Conservation (phyloP, 2,329 filamentous ascomycete genomes). For the Magnaporthales sp. region DNA sequence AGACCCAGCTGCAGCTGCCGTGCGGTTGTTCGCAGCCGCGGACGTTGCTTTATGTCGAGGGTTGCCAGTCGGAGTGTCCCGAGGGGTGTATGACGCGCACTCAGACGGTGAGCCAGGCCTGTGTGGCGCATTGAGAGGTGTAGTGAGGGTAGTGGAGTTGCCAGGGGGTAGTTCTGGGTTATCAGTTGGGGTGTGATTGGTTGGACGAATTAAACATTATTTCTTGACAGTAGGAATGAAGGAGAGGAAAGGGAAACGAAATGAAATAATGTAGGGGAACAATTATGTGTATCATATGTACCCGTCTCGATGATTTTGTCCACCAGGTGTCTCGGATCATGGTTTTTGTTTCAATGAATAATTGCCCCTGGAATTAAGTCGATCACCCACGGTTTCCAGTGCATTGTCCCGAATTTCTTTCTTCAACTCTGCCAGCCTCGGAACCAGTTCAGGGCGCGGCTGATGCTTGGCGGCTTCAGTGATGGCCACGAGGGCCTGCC, state of each 20-base stretch:
- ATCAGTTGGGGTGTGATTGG: too few relatives aligned
- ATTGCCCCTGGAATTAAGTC: background rate
- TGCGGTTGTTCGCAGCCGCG: constrained; percentile 23
- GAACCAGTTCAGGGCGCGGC: background rate
- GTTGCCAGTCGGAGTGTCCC: constrained; percentile 24
- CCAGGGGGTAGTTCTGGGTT: background rate
- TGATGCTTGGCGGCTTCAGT: background rate
- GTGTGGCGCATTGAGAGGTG: background rate
- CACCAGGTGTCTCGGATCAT: background rate
- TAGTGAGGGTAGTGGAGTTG: background rate
- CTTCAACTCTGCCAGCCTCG: background rate
- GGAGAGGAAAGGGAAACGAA: background rate
- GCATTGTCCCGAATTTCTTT: background rate
- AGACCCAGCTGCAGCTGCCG: constrained; percentile 20
- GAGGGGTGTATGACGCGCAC: constrained; percentile 23
- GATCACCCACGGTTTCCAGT: background rate
- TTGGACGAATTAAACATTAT: background rate
- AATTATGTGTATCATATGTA: background rate
- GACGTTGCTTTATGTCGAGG: constrained; percentile 25
- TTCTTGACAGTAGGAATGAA: background rate
- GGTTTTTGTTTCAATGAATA: background rate
- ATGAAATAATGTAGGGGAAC: background rate
- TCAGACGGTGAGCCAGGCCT: constrained; percentile 17
- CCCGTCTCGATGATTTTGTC: background rate
- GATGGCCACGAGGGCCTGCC: background rate